Evolutionary conservation across 495 filamentous ascomycete species (phyloP).

Genomic region (Aspergillus saccharolyticus): DNA sequence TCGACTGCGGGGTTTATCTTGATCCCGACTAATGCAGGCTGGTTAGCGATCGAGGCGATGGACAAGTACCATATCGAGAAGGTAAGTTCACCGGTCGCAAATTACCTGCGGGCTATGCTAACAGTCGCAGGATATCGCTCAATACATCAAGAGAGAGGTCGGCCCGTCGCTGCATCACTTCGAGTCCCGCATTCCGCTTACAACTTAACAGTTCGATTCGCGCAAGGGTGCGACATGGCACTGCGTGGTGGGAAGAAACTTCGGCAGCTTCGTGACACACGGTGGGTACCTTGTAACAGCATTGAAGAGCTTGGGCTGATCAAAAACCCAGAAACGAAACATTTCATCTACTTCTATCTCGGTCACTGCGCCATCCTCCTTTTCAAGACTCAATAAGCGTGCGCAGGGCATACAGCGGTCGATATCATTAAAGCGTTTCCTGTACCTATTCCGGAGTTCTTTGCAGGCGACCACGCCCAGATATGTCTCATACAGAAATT

Average conservation of each 20-base stretch:
- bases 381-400: slow-evolving; percentile 90
- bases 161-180: slow-evolving; percentile 16
- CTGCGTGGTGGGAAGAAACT: slow-evolving; percentile 97
- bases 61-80: slow-evolving; percentile 90
- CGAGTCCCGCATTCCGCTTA: slow-evolving; percentile 20
- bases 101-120: slow-evolving; percentile 11
- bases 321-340: slow-evolving; percentile 74
- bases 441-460: slow-evolving; percentile 10
- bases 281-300: slow-evolving; percentile 48
- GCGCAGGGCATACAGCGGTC: not conserved
- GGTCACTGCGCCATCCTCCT: slow-evolving; percentile 97
- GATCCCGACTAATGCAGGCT: slow-evolving; percentile 17
- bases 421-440: not conserved
- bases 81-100: slow-evolving; percentile 40
- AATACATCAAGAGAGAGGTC: slow-evolving; percentile 95
- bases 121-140: slow-evolving; percentile 75
- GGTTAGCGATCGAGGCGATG: slow-evolving; percentile 86
- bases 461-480: slow-evolving; percentile 1
- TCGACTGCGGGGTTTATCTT: slow-evolving; percentile 3
- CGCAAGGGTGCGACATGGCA: slow-evolving; percentile 96
- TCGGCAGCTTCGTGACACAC: slow-evolving; percentile 98
- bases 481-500: not conserved
- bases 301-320: slow-evolving; percentile 4
- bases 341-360: slow-evolving; percentile 99
- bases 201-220: slow-evolving; percentile 65